phyloP scores from a whole-genome alignment of 1,284 basidiomycete genomes.

The Irpex sp. region DNA sequence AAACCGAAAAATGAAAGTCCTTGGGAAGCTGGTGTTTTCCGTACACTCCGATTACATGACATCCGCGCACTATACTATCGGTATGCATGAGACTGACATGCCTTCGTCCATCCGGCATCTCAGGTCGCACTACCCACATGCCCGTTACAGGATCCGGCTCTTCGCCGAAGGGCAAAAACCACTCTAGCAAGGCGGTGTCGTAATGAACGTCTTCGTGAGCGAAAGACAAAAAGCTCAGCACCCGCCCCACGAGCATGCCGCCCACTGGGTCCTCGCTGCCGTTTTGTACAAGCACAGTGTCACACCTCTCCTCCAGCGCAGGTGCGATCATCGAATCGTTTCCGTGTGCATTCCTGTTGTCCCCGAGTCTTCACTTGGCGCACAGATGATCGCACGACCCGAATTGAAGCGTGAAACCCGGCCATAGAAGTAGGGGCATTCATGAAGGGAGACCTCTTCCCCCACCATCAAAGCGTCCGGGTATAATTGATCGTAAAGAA shows the following conservation, averaged over 20 bases:
- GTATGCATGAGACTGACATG: neutral
- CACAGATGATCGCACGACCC: constrained; percentile 23
- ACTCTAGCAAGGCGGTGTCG: constrained; percentile 26
- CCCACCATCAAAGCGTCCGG: neutral
- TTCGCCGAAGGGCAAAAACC: constrained; percentile 21
- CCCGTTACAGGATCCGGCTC: constrained; percentile 23
- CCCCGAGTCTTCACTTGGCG: constrained; percentile 24
- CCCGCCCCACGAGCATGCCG: constrained; percentile 1
- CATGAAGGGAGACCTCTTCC: neutral
- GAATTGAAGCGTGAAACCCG: constrained; percentile 25
- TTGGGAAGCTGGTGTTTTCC: constrained; percentile 2
- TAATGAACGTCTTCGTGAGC: constrained; percentile 5
- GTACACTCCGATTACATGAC: constrained; percentile 7
- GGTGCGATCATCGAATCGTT: neutral
- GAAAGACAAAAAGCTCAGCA: constrained; percentile 10
- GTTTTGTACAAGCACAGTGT: constrained; percentile 1
- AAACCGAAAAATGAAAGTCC: neutral
- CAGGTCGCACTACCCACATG: constrained; percentile 30
- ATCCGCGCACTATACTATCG: constrained; percentile 6
- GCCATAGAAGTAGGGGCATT: neutral
- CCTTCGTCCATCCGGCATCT: constrained; percentile 4
- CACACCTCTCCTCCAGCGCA: constrained; percentile 4
- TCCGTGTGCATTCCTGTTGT: constrained; percentile 7
- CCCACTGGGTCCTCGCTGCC: neutral
- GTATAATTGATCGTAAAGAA: neutral